Evolutionary conservation across 176 grass and related monocot species (phyloP).

Genomic region (Chloris gayana): DNA sequence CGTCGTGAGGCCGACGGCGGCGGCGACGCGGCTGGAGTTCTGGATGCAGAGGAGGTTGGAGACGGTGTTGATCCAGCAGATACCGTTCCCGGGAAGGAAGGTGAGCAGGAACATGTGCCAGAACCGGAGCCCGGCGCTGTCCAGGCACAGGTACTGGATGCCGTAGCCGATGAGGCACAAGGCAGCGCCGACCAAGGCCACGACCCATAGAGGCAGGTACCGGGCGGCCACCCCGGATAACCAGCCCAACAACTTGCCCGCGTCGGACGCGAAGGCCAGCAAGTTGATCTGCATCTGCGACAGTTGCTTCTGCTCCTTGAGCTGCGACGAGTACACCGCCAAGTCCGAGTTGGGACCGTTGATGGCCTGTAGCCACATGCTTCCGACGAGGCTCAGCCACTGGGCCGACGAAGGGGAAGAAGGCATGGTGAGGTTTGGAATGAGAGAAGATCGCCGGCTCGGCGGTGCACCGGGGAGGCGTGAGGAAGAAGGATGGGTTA

Average conservation of each 20-base stretch:
- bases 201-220: conserved; percentile 78
- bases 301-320: conserved; percentile 87
- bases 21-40: conserved; percentile 77
- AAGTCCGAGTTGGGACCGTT: conserved; percentile 95
- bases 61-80: conserved; percentile 99
- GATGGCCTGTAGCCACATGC: conserved; percentile 93
- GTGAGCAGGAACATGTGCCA: conserved; percentile 90
- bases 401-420: conserved; percentile 67
- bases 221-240: conserved; percentile 77
- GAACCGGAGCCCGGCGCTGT: conserved; percentile 51
- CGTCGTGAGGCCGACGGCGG: conserved; percentile 75
- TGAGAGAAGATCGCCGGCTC: no score
- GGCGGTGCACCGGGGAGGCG: no score
- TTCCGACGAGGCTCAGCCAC: conserved; percentile 91
- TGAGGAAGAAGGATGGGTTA: no score
- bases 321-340: conserved; percentile 92
- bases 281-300: conserved; percentile 91
- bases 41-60: conserved; percentile 93
- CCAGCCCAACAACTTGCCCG: conserved; percentile 97
- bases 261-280: conserved; percentile 95
- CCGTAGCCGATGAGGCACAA: conserved; percentile 86
- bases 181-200: conserved; percentile 63
- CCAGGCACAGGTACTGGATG: conserved; percentile 84
- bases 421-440: conserved; percentile 52
- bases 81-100: conserved; percentile 84